These are phyloP conservation scores for Ustilago bromivora DNA, from an alignment of 1,284 basidiomycete species.

Conservation along the genomic window DNA sequence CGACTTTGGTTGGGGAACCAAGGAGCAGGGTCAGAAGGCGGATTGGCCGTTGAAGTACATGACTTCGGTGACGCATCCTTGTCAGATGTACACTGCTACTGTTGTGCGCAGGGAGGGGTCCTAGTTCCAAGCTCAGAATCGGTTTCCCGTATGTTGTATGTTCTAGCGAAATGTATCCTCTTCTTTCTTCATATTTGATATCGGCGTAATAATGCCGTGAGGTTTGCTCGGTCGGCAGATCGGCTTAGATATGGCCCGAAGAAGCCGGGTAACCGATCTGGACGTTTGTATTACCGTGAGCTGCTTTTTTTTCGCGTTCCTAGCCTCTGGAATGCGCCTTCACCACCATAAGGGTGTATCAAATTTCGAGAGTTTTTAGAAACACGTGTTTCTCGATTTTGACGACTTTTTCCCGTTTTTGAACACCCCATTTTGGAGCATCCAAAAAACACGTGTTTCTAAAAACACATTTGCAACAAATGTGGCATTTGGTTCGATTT, in stretches of 20 bases:
- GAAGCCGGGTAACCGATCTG: neutral
- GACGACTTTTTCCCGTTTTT: too few relatives aligned
- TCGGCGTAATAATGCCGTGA: neutral
- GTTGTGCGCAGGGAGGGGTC: slow-evolving; percentile 36
- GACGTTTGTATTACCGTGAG: too few relatives aligned
- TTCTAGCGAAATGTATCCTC: neutral
- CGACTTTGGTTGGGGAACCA: slow-evolving; percentile 53
- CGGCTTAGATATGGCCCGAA: neutral
- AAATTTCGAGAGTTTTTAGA: too few relatives aligned
- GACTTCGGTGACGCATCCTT: slow-evolving; percentile 57
- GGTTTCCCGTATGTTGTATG: neutral
- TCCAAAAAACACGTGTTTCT: too few relatives aligned
- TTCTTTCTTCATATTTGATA: neutral
- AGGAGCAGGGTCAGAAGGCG: slow-evolving; percentile 54
- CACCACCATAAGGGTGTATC: too few relatives aligned
- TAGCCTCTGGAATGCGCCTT: too few relatives aligned
- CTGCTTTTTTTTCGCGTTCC: too few relatives aligned
- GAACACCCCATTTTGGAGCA: too few relatives aligned
- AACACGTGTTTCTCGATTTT: too few relatives aligned
- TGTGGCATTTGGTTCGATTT: too few relatives aligned
- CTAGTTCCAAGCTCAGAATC: neutral
- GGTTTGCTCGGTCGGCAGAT: neutral
- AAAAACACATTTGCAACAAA: too few relatives aligned
- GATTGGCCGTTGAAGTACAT: slow-evolving; percentile 54
- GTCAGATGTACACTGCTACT: slow-evolving; percentile 48